phyloP scores from a whole-genome alignment of 441 rosid genomes.

The Lepidium campestre region DNA sequence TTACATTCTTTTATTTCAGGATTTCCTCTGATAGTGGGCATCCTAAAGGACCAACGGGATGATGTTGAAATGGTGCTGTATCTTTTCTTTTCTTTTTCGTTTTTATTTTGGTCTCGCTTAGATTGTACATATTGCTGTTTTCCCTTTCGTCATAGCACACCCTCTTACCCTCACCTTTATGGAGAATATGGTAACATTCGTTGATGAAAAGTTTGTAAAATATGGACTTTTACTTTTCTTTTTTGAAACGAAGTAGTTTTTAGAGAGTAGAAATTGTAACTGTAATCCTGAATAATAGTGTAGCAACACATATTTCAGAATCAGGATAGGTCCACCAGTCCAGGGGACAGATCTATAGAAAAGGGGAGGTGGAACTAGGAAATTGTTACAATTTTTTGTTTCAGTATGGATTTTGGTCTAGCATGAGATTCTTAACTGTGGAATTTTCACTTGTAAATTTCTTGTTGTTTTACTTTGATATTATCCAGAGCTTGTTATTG shows the following conservation, averaged over 20 bases:
- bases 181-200: background rate
- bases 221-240: background rate
- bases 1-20: conserved; percentile 46
- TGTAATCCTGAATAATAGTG: background rate
- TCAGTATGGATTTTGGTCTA: conserved; percentile 4
- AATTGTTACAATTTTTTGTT: background rate
- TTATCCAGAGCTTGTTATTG: background rate
- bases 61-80: conserved; percentile 79
- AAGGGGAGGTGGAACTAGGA: background rate
- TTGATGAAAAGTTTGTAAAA: background rate
- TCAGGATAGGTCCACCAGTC: background rate
- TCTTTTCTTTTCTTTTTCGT: conserved; percentile 11
- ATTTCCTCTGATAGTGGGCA: conserved; percentile 79
- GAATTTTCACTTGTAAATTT: background rate
- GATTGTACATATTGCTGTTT: background rate
- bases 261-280: background rate
- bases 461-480: conserved; percentile 5
- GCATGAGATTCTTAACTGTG: background rate
- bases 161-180: conserved; percentile 2
- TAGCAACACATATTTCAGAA: background rate
- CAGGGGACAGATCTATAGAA: background rate
- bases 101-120: background rate
- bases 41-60: conserved; percentile 84
- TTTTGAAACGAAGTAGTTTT: background rate
- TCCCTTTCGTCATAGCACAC: conserved; percentile 37